Conservation (phyloP, 257 asterid species). For the Apocynum venetum region DNA sequence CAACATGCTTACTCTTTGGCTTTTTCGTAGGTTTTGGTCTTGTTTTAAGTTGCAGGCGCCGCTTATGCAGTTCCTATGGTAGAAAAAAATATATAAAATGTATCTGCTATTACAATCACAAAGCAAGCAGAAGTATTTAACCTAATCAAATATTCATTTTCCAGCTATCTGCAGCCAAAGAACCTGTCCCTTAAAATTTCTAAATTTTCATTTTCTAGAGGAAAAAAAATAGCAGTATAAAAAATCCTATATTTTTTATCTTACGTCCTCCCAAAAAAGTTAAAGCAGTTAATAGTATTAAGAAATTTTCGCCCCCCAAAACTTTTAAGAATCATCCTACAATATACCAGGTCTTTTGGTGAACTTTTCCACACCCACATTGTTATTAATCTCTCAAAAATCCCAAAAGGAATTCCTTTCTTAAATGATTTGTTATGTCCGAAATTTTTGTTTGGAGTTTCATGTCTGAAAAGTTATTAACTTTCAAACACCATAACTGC, state of each 20-base stretch:
- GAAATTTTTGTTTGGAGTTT: too few relatives aligned
- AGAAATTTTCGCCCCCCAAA: background rate
- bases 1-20: conserved; percentile 46
- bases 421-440: background rate
- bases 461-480: background rate
- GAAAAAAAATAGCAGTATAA: too few relatives aligned
- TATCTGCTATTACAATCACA: background rate
- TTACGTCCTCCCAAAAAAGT: background rate
- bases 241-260: too few relatives aligned
- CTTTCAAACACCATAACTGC: background rate
- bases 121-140: background rate
- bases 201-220: too few relatives aligned
- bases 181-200: too few relatives aligned
- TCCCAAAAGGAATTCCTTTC: background rate
- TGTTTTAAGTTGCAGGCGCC: conserved; percentile 76
- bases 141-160: background rate
- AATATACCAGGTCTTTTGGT: too few relatives aligned
- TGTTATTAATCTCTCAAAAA: background rate
- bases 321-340: background rate
- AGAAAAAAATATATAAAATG: conserved; percentile 1
- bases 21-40: conserved; percentile 49
- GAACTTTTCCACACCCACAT: background rate
- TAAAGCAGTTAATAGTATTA: background rate
- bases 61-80: conserved; percentile 65
- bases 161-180: background rate